Evolutionary conservation across 78 protist genomes (phyloP).

Genomic region (Dictyostelium brefeldianum): DNA sequence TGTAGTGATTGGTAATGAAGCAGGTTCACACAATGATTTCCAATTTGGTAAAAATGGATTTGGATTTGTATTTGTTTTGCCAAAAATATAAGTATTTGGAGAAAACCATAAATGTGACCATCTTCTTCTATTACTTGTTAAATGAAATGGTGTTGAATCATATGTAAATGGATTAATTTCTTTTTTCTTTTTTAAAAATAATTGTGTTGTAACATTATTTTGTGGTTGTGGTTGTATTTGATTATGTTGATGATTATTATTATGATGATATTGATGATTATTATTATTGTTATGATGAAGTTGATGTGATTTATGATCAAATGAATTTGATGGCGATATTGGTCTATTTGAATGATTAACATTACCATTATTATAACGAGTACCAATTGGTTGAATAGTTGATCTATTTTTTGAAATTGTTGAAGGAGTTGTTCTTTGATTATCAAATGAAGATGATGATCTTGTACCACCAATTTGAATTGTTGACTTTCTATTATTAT

Average conservation of each 20-base stretch:
- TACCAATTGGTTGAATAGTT: too few species aligned
- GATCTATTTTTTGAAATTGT: too few species aligned
- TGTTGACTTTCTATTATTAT: neutral
- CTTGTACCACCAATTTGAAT: conserved; percentile 37
- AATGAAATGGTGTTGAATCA: conserved; percentile 61
- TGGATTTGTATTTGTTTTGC: conserved; percentile 70
- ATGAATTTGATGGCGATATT: neutral
- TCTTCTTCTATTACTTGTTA: conserved; percentile 69
- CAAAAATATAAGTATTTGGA: conserved; percentile 73
- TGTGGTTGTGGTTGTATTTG: neutral
- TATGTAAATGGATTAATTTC: conserved; percentile 63
- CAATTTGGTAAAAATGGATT: conserved; percentile 84
- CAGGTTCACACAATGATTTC: conserved; percentile 84
- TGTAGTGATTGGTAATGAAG: conserved; percentile 80
- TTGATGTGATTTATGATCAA: neutral
- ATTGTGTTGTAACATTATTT: neutral
- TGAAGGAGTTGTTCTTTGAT: conserved; percentile 1
- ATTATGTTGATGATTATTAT: neutral
- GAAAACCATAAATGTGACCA: conserved; percentile 83
- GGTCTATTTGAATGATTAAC: neutral
- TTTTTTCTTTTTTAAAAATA: neutral
- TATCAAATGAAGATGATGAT: conserved; percentile 3
- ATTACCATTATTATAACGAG: neutral
- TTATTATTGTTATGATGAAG: neutral
- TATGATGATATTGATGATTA: neutral